Percentiles rank a stretch among this genome's conserved stretches.
Conservation (phyloP, 345 rosid species). For the Hibiscus mutabilis region DNA sequence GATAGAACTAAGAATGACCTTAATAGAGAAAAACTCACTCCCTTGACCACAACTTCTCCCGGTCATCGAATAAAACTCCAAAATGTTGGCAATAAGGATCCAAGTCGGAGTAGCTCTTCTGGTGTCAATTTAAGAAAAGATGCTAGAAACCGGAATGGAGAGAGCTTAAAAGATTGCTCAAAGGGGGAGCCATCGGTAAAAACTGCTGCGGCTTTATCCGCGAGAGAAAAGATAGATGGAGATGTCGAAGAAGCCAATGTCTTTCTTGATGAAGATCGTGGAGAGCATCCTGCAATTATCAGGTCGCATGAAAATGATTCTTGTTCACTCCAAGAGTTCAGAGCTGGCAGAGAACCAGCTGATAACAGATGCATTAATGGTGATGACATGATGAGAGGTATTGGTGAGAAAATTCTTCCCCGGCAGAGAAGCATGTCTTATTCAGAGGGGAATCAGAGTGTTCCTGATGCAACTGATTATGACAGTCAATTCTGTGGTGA, state of each 20-base stretch:
- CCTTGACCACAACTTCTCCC: constrained; percentile 12
- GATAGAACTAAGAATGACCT: constrained; percentile 22
- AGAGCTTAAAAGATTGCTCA: constrained; percentile 22
- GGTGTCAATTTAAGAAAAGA: constrained; percentile 24
- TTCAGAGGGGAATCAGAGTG: constrained; percentile 26
- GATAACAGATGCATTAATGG: constrained; percentile 1
- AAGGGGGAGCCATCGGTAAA: constrained; percentile 18
- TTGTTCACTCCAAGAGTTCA: constrained; percentile 27
- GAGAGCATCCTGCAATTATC: constrained; percentile 18
- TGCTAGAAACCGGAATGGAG: constrained; percentile 20
- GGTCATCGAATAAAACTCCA: constrained; percentile 14
- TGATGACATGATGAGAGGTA: constrained; percentile 21
- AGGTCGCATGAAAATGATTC: constrained; percentile 23
- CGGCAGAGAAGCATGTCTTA: constrained; percentile 18
- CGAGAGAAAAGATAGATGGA: constrained; percentile 17
- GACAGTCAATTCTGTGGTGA: constrained; percentile 23
- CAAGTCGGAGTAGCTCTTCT: constrained; percentile 16
- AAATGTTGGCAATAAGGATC: constrained; percentile 14
- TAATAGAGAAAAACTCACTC: constrained; percentile 25
- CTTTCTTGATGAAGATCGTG: constrained; percentile 21
- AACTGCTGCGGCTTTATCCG: constrained; percentile 12
- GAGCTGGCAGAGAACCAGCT: constrained; percentile 19
- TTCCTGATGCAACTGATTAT: constrained; percentile 29
- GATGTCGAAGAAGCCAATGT: constrained; percentile 11
- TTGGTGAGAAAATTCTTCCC: constrained; percentile 24